Evolutionary conservation across 2,329 filamentous ascomycete genomes (phyloP).

Genomic region (Paracoccidioides brasiliensis): DNA sequence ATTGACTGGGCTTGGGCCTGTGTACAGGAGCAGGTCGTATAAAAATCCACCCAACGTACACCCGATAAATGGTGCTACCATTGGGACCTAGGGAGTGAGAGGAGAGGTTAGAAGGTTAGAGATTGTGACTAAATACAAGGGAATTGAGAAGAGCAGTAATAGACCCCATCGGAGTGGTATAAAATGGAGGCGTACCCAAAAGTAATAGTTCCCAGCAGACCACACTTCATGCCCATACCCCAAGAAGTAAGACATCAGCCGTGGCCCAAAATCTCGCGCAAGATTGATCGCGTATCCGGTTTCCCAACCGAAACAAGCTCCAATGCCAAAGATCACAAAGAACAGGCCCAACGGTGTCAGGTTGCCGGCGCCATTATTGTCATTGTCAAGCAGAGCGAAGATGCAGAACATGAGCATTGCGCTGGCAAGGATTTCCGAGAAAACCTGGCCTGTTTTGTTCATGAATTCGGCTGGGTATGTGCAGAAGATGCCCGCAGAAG

Average conservation of each 20-base stretch:
- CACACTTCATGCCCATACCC: conserved; percentile 58
- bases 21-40: conserved; percentile 57
- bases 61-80: conserved; percentile 57
- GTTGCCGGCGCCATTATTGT: conserved; percentile 40
- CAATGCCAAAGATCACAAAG: conserved; percentile 61
- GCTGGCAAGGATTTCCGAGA: conserved; percentile 57
- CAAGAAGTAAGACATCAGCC: conserved; percentile 52
- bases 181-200: conserved; percentile 42
- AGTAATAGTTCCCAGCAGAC: conserved; percentile 56
- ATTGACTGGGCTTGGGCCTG: conserved; percentile 57
- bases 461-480: conserved; percentile 53
- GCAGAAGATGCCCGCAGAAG: conserved; percentile 59
- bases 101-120: not conserved
- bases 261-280: conserved; percentile 58
- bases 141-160: conserved; percentile 3
- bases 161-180: not conserved
- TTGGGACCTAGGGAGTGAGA: conserved; percentile 44
- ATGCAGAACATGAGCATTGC: conserved; percentile 58
- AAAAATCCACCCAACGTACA: conserved; percentile 51
- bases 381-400: conserved; percentile 47
- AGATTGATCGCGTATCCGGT: conserved; percentile 66
- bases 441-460: conserved; percentile 54
- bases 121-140: not conserved
- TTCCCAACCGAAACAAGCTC: conserved; percentile 61
- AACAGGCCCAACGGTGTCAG: conserved; percentile 51